These are phyloP conservation scores for Mollisiaceae sp. DNA, from an alignment of 2,329 filamentous ascomycete genomes.

Conservation along the genomic window DNA sequence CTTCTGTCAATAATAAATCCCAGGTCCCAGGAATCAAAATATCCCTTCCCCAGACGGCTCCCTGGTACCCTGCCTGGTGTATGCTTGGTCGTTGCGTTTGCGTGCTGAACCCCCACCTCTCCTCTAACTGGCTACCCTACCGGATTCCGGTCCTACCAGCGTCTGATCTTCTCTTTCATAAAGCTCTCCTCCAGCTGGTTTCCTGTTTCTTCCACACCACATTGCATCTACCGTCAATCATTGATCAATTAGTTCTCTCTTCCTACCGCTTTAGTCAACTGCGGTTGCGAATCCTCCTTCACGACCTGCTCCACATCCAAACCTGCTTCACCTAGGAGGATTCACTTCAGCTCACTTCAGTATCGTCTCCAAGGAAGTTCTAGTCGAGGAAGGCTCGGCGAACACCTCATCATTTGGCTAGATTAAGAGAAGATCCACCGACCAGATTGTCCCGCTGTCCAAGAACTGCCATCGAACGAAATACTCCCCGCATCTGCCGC, in stretches of 20 bases:
- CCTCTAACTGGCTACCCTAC: conserved; percentile 23
- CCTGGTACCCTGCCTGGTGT: conserved; percentile 15
- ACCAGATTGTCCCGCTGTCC: conserved; percentile 5
- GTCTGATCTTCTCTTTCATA: conserved; percentile 20
- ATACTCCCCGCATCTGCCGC: conserved; percentile 20
- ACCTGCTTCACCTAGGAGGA: neutral
- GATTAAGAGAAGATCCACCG: conserved; percentile 10
- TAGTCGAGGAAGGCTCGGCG: neutral
- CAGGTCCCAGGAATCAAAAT: conserved; percentile 22
- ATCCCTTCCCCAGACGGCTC: conserved; percentile 19
- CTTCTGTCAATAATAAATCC: conserved; percentile 13
- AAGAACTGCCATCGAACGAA: conserved; percentile 13
- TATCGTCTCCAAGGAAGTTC: neutral
- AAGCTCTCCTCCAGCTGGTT: conserved; percentile 10
- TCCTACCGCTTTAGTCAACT: neutral
- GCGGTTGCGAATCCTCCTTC: neutral
- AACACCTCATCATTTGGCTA: conserved; percentile 3
- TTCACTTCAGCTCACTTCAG: neutral
- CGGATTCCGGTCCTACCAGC: conserved; percentile 17
- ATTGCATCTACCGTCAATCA: conserved; percentile 4
- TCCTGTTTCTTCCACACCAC: conserved; percentile 4
- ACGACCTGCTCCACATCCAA: neutral
- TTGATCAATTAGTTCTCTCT: conserved; percentile 9
- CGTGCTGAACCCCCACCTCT: conserved; percentile 22
- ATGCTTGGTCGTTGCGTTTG: conserved; percentile 23